Evolutionary conservation across 2,329 filamentous ascomycete genomes (phyloP).

Genomic region (Chaetomium sp.): DNA sequence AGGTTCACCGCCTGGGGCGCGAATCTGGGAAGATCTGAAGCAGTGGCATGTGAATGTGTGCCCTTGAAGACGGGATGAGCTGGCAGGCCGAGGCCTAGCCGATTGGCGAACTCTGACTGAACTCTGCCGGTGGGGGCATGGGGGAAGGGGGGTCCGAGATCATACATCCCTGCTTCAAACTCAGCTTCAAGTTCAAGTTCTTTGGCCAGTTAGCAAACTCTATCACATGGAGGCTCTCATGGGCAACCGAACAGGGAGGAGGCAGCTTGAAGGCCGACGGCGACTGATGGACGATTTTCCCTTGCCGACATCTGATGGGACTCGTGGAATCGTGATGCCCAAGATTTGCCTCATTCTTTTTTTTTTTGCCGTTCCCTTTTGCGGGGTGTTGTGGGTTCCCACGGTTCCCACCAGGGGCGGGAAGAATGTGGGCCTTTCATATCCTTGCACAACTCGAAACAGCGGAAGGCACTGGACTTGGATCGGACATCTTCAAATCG

Average conservation of each 20-base stretch:
- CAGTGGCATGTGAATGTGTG: constrained; percentile 8
- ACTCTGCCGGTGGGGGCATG: background rate
- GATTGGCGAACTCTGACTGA: constrained; percentile 7
- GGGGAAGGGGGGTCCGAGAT: constrained; percentile 2
- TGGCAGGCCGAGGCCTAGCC: constrained; percentile 9
- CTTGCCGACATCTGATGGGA: too few species aligned
- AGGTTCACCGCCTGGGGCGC: constrained; percentile 8
- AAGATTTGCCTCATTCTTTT: background rate
- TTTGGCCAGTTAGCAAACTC: background rate
- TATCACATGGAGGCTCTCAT: too few species aligned
- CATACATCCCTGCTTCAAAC: background rate
- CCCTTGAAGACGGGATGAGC: constrained; percentile 1
- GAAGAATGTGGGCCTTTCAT: background rate
- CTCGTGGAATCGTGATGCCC: background rate
- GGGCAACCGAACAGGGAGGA: too few species aligned
- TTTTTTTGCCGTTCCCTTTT: background rate
- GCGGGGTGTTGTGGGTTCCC: too few species aligned
- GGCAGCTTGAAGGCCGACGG: too few species aligned
- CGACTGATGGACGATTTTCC: too few species aligned
- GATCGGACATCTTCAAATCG: too few species aligned
- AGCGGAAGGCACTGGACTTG: too few species aligned
- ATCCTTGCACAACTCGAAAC: constrained; percentile 1
- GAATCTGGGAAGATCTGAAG: background rate
- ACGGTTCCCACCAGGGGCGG: background rate
- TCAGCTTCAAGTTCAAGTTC: background rate